Conservation (phyloP, 2,329 filamentous ascomycete species). For the Aspergillus fumigatiaffinis region DNA sequence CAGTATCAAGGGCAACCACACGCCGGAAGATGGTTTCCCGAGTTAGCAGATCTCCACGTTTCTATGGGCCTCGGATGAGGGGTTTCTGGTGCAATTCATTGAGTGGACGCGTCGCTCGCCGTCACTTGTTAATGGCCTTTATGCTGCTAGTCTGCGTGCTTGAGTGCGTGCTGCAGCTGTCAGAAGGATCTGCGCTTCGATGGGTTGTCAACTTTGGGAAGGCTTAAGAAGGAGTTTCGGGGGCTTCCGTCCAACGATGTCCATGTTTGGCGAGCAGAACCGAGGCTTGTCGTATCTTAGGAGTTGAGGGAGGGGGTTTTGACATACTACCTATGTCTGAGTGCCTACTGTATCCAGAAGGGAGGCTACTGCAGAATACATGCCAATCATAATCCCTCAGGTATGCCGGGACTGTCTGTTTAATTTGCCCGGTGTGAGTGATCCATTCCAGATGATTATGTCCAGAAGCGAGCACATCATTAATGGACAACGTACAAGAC, state of each 20-base stretch:
- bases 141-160: constrained; percentile 18
- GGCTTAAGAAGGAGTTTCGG: constrained; percentile 17
- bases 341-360: too few relatives aligned
- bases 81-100: constrained; percentile 19
- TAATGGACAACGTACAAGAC: too few relatives aligned
- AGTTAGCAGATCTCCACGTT: constrained; percentile 22
- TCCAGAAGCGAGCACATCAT: too few relatives aligned
- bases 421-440: too few relatives aligned
- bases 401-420: too few relatives aligned
- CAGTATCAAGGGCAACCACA: constrained; percentile 23
- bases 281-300: constrained; percentile 17
- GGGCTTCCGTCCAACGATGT: constrained; percentile 14
- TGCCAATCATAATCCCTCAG: too few relatives aligned
- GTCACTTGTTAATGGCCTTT: constrained; percentile 14
- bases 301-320: constrained; percentile 2
- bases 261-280: constrained; percentile 23
- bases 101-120: background rate
- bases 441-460: too few relatives aligned
- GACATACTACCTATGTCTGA: too few relatives aligned
- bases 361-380: too few relatives aligned
- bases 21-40: constrained; percentile 24
- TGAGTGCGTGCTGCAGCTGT: constrained; percentile 18
- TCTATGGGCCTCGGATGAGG: constrained; percentile 9
- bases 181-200: too few relatives aligned
- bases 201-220: constrained; percentile 15